Base-by-base conservation (phyloP, 148 eudicot species). In the Silene latifolia region DNA sequence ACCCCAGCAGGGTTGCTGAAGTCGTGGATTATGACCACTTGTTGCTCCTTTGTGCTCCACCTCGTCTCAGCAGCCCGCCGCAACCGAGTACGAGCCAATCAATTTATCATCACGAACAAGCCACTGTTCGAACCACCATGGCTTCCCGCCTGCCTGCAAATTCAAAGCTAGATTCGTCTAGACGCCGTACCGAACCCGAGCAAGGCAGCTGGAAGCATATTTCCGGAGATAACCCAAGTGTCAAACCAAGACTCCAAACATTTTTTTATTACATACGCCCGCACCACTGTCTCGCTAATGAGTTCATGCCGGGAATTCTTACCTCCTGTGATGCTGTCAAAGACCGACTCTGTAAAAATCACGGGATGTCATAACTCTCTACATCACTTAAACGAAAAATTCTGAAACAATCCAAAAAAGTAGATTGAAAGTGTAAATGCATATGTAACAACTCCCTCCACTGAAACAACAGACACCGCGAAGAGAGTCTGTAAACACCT, bases 1-100 rank as follows among this genome's bases (percentile, higher is more conserved):
- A 74, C 61, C 69, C 82, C 9, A 42, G 17, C 0, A 68, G 61
- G 12, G 32, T 72, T 53, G 80, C 73, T 73, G 88, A 82, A 39
- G 81, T 72, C 66, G 90, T 58, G 18, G 87, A 80, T 1, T 95
- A 92, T 74, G 92, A 92, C n/a, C n/a, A n/a, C n/a, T n/a, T n/a
- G n/a, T n/a, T n/a, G n/a, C n/a, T n/a, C n/a, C n/a, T n/a, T n/a
- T n/a, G n/a, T n/a, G n/a, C n/a, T n/a, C n/a, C n/a, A n/a, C n/a
- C n/a, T n/a, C n/a, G n/a, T n/a, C n/a, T n/a, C n/a, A n/a, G n/a
- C n/a, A n/a, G n/a, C n/a, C n/a, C n/a, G n/a, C n/a, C n/a, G n/a
- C n/a, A n/a, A n/a, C n/a, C n/a, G n/a, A n/a, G n/a, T n/a, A n/a
- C n/a, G n/a, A n/a, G n/a, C n/a, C n/a, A n/a, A n/a, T n/a, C n/a